Conservation (phyloP, 805 yeast genomes). For the Wickerhamomyces strasburgensis region DNA sequence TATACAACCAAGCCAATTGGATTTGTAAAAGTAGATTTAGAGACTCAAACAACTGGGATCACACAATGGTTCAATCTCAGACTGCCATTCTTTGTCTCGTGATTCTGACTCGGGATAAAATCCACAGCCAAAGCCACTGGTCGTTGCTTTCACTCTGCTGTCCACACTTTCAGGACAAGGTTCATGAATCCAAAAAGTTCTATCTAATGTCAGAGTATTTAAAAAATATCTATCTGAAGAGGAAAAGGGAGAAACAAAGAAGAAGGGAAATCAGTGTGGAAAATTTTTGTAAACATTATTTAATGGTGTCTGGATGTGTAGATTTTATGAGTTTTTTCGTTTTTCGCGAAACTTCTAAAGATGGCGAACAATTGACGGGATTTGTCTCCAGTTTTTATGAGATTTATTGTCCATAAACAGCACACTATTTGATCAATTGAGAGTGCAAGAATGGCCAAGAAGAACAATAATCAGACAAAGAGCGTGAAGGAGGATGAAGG, state of each 20-base stretch:
- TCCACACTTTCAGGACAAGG: conserved; percentile 40
- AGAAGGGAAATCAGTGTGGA: neutral
- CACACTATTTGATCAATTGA: neutral
- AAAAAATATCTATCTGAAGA: conserved; percentile 26
- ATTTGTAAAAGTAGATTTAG: neutral
- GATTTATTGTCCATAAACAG: neutral
- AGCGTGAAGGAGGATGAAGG: conserved; percentile 9
- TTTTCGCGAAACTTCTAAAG: too few species aligned
- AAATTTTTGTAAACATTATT: conserved; percentile 6
- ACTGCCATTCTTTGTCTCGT: neutral
- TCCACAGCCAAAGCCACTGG: neutral
- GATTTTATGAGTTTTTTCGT: too few species aligned
- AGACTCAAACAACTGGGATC: conserved; percentile 3
- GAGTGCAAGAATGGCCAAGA: conserved; percentile 9
- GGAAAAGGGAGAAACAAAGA: conserved; percentile 7
- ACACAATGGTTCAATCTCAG: neutral
- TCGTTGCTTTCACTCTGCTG: conserved; percentile 42
- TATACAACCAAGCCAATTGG: too few species aligned
- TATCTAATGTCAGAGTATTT: conserved; percentile 35
- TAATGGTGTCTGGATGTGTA: neutral
- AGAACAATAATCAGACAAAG: conserved; percentile 1
- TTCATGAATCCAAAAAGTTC: conserved; percentile 32
- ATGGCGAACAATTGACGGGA: neutral
- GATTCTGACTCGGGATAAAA: neutral
- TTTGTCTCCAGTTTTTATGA: neutral